Evolutionary conservation across 2,329 filamentous ascomycete species (phyloP), one percentile per base, ranked within the genome.

Genomic region (Diaporthe nobilis): DNA sequence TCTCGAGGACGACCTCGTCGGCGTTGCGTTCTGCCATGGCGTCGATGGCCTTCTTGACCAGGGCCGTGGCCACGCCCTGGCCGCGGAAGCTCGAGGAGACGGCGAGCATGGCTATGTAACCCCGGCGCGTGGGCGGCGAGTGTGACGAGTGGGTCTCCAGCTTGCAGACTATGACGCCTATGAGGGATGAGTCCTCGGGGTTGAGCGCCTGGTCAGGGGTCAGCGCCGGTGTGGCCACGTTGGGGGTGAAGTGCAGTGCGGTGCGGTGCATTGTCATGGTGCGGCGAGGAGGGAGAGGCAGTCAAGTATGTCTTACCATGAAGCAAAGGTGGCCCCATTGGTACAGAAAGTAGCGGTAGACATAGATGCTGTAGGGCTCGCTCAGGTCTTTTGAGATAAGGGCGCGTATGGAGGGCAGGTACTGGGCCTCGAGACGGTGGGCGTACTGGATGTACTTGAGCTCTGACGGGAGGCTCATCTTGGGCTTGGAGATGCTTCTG

Each of bases 61-160:
- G 89, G 55, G 92, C 92, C 0, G 95, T 98, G 1, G 94, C 97
- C 76, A 99, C 95, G 1, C 97, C 96, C 78, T 92, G 91, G 8
- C 96, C 95, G 31, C 97, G 92, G 81, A 95, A 93, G 37, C 92
- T 87, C 53, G 95, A 92, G 58, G 93, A 91, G 7, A 98, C 96
- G n/a, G 97, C 97, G 57, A 99, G 90, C 97, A 99, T 99, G 81
- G 97, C 97, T 80, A 99, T 98, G 85, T 99, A 99, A 75, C 97
- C 97, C 77, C 97, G 92, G 78, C 95, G 88, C 0, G 92, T 93
- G 2, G 90, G 86, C 0, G 90, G 87, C 2, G 95, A 96, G 78
- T 96, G 95, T 8, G 94, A 94, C 31, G 94, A 91, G 85, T 99
- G 97, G 34, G 92, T 90, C 83, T 99, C 97, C 76, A 99, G 91